phyloP scores from a whole-genome alignment of 2,329 filamentous ascomycete species.

The Aspergillus luchuensis region DNA sequence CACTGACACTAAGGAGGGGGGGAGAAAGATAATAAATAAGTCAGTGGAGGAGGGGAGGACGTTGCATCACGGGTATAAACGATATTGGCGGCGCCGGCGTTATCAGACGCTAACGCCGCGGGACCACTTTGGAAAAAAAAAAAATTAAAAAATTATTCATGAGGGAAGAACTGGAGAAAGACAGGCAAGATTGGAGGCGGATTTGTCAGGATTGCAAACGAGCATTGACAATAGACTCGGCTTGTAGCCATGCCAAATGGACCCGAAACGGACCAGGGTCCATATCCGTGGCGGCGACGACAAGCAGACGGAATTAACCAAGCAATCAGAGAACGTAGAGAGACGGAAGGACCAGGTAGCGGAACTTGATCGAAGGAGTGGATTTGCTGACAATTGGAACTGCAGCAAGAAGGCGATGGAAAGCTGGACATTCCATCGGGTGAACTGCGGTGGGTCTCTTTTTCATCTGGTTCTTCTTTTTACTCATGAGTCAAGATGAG shows the following conservation, averaged over 20 bases:
- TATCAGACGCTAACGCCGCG: not conserved
- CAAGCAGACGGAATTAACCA: constrained; percentile 16
- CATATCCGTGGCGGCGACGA: not conserved
- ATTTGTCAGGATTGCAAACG: not conserved
- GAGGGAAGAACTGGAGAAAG: too few relatives aligned
- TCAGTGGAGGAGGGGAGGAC: not conserved
- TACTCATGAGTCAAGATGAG: not conserved
- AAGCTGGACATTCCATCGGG: not conserved
- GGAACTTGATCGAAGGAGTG: not conserved
- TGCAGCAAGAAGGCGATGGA: not conserved
- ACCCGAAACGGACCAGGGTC: constrained; percentile 5
- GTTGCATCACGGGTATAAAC: constrained; percentile 17
- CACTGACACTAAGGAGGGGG: too few relatives aligned
- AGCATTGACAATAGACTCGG: not conserved
- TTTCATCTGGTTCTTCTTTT: not conserved
- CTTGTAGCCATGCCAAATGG: not conserved
- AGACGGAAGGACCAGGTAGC: constrained; percentile 6
- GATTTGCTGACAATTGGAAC: not conserved
- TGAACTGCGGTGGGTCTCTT: not conserved
- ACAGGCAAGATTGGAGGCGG: not conserved
- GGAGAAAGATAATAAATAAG: too few relatives aligned
- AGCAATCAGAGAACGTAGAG: constrained; percentile 11
- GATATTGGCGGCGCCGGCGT: constrained; percentile 2
- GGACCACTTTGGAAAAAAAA: not conserved
- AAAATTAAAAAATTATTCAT: not conserved